Evolutionary conservation across 768 basidiomycete species (phyloP), one percentile per base, ranked within the genome.

Genomic region (Phaeotremella fagi): DNA sequence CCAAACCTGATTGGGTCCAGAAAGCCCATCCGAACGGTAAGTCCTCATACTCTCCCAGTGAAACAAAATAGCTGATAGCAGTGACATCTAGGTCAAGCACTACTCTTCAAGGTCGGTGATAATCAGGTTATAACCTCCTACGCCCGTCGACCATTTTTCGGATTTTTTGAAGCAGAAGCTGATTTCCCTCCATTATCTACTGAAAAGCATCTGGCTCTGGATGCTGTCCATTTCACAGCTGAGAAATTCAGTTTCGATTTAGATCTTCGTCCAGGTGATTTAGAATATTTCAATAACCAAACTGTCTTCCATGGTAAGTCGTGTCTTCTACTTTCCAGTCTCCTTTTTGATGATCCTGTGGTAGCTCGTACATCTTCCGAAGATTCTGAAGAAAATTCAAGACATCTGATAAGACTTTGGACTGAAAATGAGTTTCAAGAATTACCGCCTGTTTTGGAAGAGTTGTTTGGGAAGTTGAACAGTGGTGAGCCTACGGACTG

Each of bases 211-310:
- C 48, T 63, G 14, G 61, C 61, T 2, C 52, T 63, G 16, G 61
- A 63, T 41, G 61, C 61, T 1, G 29, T 63, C 11, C 61, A 63
- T 45, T 63, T 59, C 45, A 60, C 58, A 3, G 61, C 61, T 9
- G 61, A 63, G 48, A 52, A 57, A 22, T 57, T 44, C 58, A 52
- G 58, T 35, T 27, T 63, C 11, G 61, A 63, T 43, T 18, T 63
- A 4, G 52, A 63, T 29, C 52, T 63, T 5, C 35, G 60, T 27
- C 55, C 52, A 25, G 61, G 61, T 33, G 61, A 63, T 46, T 45
- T 63, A 9, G 61, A 63, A 52, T 63, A 56, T 28, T 56, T 63
- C 45, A 60, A 60, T 49, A 63, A 63, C 27, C 25, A 53, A 11
- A 60, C 57, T 14, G 50, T 59, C 18, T 60, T 41, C 42, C 61